These are phyloP conservation scores for Ophiostoma piceae DNA, from an alignment of 2,329 filamentous ascomycete species.

Conservation along the genomic window DNA sequence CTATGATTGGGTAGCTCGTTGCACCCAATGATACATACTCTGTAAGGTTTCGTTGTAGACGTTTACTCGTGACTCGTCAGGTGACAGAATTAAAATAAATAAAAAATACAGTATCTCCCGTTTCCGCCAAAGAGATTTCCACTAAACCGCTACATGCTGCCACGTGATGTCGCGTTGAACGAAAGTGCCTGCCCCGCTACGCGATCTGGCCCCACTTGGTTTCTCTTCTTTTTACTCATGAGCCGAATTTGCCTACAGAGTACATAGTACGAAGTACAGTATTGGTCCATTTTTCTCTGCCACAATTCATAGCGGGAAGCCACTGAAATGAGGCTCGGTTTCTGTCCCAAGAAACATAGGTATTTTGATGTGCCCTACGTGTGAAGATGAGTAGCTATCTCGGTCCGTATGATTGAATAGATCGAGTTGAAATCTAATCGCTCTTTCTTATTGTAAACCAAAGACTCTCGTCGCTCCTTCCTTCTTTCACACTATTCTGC, in stretches of 20 bases:
- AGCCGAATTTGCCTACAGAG: background rate
- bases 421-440: background rate
- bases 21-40: no score
- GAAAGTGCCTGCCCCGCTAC: conserved; percentile 14
- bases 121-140: no score
- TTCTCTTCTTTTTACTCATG: background rate
- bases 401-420: background rate
- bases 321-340: background rate
- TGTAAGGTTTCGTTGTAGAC: no score
- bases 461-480: background rate
- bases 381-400: no score
- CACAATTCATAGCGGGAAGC: background rate
- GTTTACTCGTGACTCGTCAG: background rate
- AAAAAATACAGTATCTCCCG: no score
- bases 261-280: no score
- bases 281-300: background rate
- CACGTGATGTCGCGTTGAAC: conserved; percentile 24
- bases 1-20: background rate
- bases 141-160: no score
- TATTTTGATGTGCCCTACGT: no score
- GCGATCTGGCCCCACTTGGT: conserved; percentile 11
- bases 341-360: background rate
- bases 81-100: background rate
- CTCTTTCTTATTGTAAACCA: background rate
- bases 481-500: conserved; percentile 13